A percentile compares a stretch with the other conserved stretches of the same genome.
Evolutionary conservation across 208 protist species (phyloP).

Genomic region (Wallacemonas sp.): DNA sequence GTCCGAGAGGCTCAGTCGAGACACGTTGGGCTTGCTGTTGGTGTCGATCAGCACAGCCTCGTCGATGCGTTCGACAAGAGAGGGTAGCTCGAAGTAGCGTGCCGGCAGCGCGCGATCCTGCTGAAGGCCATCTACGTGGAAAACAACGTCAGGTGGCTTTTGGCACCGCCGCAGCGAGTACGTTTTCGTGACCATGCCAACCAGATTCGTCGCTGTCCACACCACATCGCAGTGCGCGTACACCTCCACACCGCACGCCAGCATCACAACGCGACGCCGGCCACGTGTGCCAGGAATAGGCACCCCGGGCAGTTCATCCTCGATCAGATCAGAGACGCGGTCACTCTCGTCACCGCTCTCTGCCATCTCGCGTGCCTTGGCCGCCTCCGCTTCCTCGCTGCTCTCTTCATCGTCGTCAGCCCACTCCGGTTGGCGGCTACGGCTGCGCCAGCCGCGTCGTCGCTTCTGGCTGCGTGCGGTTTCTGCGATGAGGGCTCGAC

Average conservation of each 20-base stretch:
- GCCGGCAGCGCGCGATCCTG: constrained; percentile 14
- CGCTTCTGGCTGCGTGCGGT: neutral
- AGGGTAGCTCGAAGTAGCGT: constrained; percentile 34
- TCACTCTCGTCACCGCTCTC: constrained; percentile 1
- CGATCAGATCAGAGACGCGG: neutral
- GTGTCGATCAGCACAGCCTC: neutral
- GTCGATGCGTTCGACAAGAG: constrained; percentile 30
- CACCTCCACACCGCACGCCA: constrained; percentile 67
- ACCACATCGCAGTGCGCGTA: constrained; percentile 69
- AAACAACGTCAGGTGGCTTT: constrained; percentile 59
- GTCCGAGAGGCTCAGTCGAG: too few species aligned
- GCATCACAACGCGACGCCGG: constrained; percentile 15
- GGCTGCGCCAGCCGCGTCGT: too few species aligned
- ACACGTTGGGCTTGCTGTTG: too few species aligned
- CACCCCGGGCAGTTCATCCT: constrained; percentile 3
- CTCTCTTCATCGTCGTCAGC: constrained; percentile 14
- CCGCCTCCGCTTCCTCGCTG: neutral
- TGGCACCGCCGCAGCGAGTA: constrained; percentile 84
- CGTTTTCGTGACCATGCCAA: constrained; percentile 57
- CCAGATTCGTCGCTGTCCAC: constrained; percentile 66
- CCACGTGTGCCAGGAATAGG: constrained; percentile 8
- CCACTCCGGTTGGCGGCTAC: neutral
- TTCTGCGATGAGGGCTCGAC: neutral
- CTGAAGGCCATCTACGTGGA: constrained; percentile 48
- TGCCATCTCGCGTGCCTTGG: too few species aligned